These are phyloP conservation scores for Saxophila tyrrhenica DNA, from an alignment of 495 filamentous ascomycete species.

Conservation along the genomic window DNA sequence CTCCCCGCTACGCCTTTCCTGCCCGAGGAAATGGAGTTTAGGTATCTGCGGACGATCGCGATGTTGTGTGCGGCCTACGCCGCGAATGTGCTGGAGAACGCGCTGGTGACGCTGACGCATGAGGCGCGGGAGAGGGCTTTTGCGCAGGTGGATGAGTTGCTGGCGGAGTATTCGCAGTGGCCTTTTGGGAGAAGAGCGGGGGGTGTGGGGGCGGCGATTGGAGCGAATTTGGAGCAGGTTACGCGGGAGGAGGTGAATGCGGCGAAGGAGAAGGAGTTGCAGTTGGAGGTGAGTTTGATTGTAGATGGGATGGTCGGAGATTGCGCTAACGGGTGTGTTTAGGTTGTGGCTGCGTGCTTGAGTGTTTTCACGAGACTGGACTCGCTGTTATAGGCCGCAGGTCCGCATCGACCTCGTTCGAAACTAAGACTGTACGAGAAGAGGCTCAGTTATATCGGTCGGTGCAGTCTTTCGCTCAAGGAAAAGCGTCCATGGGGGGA, in stretches of 20 bases:
- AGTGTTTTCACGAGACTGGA: constrained; percentile 95
- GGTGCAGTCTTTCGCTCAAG: too few relatives aligned
- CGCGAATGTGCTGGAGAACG: constrained; percentile 95
- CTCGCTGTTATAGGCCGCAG: constrained; percentile 66
- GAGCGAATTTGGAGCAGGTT: constrained; percentile 86
- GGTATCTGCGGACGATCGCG: constrained; percentile 77
- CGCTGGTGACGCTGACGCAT: constrained; percentile 83
- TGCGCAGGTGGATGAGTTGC: constrained; percentile 88
- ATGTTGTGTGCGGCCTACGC: constrained; percentile 99
- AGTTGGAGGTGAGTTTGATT: constrained; percentile 62
- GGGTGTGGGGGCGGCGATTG: constrained; percentile 58
- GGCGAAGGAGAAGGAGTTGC: constrained; percentile 81
- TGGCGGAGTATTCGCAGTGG: constrained; percentile 94
- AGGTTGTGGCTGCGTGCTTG: constrained; percentile 87
- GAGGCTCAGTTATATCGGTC: too few relatives aligned
- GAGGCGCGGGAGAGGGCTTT: constrained; percentile 90
- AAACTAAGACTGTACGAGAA: too few relatives aligned
- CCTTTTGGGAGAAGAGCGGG: constrained; percentile 76
- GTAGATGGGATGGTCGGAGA: neutral
- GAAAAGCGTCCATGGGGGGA: too few relatives aligned
- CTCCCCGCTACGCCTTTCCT: constrained; percentile 72
- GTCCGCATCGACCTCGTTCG: too few relatives aligned
- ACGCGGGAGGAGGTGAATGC: constrained; percentile 77
- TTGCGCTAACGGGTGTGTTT: neutral
- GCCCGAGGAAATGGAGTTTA: constrained; percentile 86